Conservation (phyloP, 495 filamentous ascomycete genomes). For the Neurospora sp. region DNA sequence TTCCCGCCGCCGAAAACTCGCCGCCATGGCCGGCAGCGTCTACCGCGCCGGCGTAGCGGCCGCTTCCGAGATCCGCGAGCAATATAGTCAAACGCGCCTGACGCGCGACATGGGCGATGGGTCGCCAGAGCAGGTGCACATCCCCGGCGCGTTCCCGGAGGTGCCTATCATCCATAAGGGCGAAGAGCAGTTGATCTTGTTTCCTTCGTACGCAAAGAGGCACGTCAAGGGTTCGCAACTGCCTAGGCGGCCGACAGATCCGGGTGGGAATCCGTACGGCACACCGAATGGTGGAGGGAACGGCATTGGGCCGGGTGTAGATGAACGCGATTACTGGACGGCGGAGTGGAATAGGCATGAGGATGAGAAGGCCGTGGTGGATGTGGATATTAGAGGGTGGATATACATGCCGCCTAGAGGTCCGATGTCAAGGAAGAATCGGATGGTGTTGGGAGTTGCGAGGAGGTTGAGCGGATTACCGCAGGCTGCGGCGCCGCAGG, state of each 20-base stretch:
- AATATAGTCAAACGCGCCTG: conserved; percentile 67
- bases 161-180: conserved; percentile 67
- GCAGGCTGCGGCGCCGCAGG: conserved; percentile 32
- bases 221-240: conserved; percentile 38
- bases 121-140: conserved; percentile 41
- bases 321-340: conserved; percentile 57
- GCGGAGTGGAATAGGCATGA: conserved; percentile 60
- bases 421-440: conserved; percentile 80
- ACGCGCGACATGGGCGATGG: conserved; percentile 22
- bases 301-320: conserved; percentile 11
- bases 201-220: conserved; percentile 78
- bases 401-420: conserved; percentile 77
- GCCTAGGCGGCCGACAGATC: neutral
- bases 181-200: conserved; percentile 86
- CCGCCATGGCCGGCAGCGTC: conserved; percentile 38
- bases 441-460: conserved; percentile 74
- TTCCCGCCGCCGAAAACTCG: conserved; percentile 65
- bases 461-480: conserved; percentile 78
- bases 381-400: conserved; percentile 94
- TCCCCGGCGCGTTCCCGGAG: conserved; percentile 73
- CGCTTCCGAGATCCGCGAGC: conserved; percentile 83
- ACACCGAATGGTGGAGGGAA: conserved; percentile 3
- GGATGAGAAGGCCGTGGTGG: conserved; percentile 72
- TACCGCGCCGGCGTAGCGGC: conserved; percentile 68
- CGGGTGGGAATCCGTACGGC: neutral